phyloP scores from a whole-genome alignment of 257 asterid species.

The Plantago ovata region DNA sequence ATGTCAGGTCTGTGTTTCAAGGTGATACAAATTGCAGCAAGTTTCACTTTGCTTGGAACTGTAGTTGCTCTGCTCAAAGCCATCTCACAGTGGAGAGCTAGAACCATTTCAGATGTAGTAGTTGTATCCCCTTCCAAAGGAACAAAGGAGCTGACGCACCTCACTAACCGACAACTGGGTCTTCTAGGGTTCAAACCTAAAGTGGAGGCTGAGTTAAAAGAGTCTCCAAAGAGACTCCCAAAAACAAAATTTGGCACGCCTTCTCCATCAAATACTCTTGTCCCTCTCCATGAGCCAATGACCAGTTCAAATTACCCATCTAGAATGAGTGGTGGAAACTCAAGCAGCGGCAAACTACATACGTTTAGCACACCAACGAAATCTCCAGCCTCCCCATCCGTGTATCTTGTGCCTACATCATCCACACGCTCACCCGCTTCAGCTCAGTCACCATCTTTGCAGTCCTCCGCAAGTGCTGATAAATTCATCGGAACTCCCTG shows the following conservation, averaged over 20 bases:
- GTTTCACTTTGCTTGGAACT: slow-evolving; percentile 47
- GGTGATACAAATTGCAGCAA: slow-evolving; percentile 38
- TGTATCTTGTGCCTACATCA: slow-evolving; percentile 60
- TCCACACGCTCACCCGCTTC: slow-evolving; percentile 52
- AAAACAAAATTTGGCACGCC: slow-evolving; percentile 49
- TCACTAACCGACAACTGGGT: slow-evolving; percentile 66
- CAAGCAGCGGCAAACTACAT: slow-evolving; percentile 49
- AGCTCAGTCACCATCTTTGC: slow-evolving; percentile 48
- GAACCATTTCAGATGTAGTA: slow-evolving; percentile 34
- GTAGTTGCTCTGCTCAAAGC: slow-evolving; percentile 63
- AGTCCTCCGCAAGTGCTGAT: slow-evolving; percentile 53
- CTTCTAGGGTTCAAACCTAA: slow-evolving; percentile 71
- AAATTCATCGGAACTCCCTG: slow-evolving; percentile 60
- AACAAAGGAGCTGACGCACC: slow-evolving; percentile 51
- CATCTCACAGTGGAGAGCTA: slow-evolving; percentile 50
- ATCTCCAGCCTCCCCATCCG: slow-evolving; percentile 74
- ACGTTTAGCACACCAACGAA: slow-evolving; percentile 54
- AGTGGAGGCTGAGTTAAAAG: slow-evolving; percentile 36
- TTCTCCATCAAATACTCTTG: slow-evolving; percentile 57
- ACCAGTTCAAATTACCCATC: slow-evolving; percentile 39
- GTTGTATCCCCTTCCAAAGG: slow-evolving; percentile 59
- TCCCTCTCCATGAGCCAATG: slow-evolving; percentile 75
- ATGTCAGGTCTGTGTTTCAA: slow-evolving; percentile 52
- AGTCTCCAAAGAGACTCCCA: slow-evolving; percentile 65
- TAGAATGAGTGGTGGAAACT: slow-evolving; percentile 53